Conservation (phyloP, 768 basidiomycete species). For the Naematelia encephala region DNA sequence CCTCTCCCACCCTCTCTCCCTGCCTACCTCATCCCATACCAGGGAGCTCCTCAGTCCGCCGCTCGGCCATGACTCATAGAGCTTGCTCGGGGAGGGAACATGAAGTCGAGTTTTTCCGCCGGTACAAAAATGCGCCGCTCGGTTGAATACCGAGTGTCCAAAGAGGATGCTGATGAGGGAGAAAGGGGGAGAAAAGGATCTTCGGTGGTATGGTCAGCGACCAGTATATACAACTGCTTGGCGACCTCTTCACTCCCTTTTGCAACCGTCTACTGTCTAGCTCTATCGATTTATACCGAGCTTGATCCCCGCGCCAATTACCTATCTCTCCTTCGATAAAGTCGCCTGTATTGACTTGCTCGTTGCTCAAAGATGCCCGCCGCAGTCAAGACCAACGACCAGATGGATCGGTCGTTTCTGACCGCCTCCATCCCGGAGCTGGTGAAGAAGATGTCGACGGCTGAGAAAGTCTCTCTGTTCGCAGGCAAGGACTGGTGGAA, state of each 20-base stretch:
- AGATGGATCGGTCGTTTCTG: slow-evolving; percentile 54
- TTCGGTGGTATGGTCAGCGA: background rate
- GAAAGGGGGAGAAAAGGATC: background rate
- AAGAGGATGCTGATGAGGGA: too few species aligned
- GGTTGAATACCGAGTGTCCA: too few species aligned
- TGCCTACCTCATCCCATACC: too few species aligned
- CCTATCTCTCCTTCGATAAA: too few species aligned
- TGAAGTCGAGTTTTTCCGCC: too few species aligned
- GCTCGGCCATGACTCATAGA: too few species aligned
- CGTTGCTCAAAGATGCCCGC: background rate
- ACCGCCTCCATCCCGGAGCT: slow-evolving; percentile 59
- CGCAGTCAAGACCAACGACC: slow-evolving; percentile 19
- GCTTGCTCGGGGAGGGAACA: too few species aligned
- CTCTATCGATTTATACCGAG: too few species aligned
- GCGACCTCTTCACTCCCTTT: background rate
- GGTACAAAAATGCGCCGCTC: too few species aligned
- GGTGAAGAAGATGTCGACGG: slow-evolving; percentile 56
- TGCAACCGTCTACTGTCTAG: background rate
- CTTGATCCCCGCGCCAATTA: too few species aligned
- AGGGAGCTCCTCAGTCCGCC: too few species aligned
- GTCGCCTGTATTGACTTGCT: background rate
- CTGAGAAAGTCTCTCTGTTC: slow-evolving; percentile 60
- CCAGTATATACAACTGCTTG: background rate
- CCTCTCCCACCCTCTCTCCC: too few species aligned
- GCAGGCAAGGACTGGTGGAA: slow-evolving; percentile 70